phyloP scores from a whole-genome alignment of 305 asterid species.

The Plantago coronopus region DNA sequence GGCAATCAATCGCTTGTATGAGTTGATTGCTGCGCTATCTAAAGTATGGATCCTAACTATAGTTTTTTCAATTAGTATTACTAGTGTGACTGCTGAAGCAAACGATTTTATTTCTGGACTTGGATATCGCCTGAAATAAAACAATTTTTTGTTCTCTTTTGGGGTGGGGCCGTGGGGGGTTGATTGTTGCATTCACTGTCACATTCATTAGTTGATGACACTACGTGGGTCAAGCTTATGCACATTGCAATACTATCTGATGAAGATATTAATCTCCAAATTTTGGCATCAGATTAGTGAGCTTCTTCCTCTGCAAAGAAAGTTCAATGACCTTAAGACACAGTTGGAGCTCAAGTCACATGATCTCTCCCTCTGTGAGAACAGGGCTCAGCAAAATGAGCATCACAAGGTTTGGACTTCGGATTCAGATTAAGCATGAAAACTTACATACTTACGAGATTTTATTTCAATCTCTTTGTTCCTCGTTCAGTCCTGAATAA shows the following conservation, averaged over 20 bases:
- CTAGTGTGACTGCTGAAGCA: slow-evolving; percentile 1
- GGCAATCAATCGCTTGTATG: slow-evolving; percentile 1
- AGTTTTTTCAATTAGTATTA: background rate
- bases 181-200: slow-evolving; percentile 1
- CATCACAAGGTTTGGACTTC: slow-evolving; percentile 78
- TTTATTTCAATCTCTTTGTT: slow-evolving; percentile 9
- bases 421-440: slow-evolving; percentile 15
- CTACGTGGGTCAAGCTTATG: background rate
- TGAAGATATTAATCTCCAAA: slow-evolving; percentile 15
- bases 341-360: slow-evolving; percentile 84
- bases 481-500: slow-evolving; percentile 11
- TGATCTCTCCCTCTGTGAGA: slow-evolving; percentile 78
- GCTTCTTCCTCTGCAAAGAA: slow-evolving; percentile 84
- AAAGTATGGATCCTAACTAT: background rate
- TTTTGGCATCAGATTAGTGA: slow-evolving; percentile 60
- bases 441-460: slow-evolving; percentile 6
- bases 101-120: too few species aligned
- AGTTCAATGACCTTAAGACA: slow-evolving; percentile 73
- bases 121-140: background rate
- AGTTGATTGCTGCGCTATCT: background rate
- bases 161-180: too few species aligned
- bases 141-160: background rate
- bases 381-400: slow-evolving; percentile 92
- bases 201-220: slow-evolving; percentile 9
- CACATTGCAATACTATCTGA: slow-evolving; percentile 7